Percentiles rank a stretch among this genome's conserved stretches.
Conservation (phyloP, 1,284 basidiomycete genomes). For the Trametes pubescens region DNA sequence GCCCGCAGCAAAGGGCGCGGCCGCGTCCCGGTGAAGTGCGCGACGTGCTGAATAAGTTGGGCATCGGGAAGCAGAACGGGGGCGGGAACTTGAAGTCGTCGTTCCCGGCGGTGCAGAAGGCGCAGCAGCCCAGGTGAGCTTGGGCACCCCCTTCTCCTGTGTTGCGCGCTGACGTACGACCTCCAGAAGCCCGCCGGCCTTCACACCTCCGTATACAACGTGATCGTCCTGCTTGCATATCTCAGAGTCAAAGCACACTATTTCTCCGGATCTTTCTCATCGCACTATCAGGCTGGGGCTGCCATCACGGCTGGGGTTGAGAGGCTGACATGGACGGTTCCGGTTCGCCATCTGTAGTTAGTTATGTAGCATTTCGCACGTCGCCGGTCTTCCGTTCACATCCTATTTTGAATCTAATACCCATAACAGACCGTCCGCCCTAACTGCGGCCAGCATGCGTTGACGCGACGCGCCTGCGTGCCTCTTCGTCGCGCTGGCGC, state of each 20-base stretch:
- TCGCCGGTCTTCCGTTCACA: slow-evolving; percentile 11
- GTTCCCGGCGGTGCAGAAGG: slow-evolving; percentile 58
- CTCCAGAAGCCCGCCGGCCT: slow-evolving; percentile 22
- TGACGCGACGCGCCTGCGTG: slow-evolving; percentile 52
- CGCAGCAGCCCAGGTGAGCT: slow-evolving; percentile 49
- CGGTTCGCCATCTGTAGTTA: slow-evolving; percentile 13
- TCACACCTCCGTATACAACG: slow-evolving; percentile 29
- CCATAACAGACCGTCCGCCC: slow-evolving; percentile 5
- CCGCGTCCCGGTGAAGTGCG: slow-evolving; percentile 75
- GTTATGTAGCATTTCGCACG: slow-evolving; percentile 10
- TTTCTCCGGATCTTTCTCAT: neutral
- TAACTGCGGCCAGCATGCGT: slow-evolving; percentile 32
- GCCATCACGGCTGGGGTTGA: slow-evolving; percentile 10
- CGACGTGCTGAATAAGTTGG: slow-evolving; percentile 79
- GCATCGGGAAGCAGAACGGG: slow-evolving; percentile 75
- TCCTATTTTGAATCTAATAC: slow-evolving; percentile 15
- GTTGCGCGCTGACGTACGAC: neutral
- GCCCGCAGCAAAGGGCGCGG: slow-evolving; percentile 58
- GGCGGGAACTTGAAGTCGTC: slow-evolving; percentile 71
- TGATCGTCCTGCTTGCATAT: neutral
- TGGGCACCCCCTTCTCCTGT: neutral
- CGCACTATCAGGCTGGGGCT: neutral
- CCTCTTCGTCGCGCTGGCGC: slow-evolving; percentile 64
- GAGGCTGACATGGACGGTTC: slow-evolving; percentile 20
- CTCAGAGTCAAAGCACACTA: neutral